Evolutionary conservation across 1,139 yeast species (phyloP), one percentile per base, ranked within the genome.

Genomic region (Taphrina sp.): DNA sequence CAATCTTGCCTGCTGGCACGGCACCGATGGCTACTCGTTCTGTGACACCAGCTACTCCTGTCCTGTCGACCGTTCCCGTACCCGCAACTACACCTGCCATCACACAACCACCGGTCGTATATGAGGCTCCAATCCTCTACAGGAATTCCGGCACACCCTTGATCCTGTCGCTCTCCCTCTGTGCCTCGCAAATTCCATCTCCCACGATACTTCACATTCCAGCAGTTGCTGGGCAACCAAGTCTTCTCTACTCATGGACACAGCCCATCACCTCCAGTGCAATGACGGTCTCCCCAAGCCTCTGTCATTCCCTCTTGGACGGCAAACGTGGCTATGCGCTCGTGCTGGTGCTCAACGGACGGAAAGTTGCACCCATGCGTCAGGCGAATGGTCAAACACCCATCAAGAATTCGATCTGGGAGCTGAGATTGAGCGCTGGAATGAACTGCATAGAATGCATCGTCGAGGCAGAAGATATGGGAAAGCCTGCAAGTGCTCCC

Each of bases 361-460:
- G 47, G 8, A 43, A 43, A 14, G 38, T 31, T 3, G 17, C 47
- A 12, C 38, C 47, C 16, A 23, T 38, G 29, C 24, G 47, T 5
- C 47, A 43, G 38, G 36, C 47, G 8, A 31, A 8, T 20, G 47
- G 47, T 3, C 16, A 16, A 7, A 31, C 47, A 8, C 23, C 31
- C 7, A 10, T 43, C 34, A 43, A 43, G 29, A 43, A 43, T 16
- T 31, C 47, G 17, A 39, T 38, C 8, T 49, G 37, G 37, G 54
- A 49, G 16, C 28, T 42, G n/a, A 33, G 41, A 24, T 35, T 49
- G 19, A 49, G 54, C 23, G 12, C 54, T 8, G 54, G 54, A 14
- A 33, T 38, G 34, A 49, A 49, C 20, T 49, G 54, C 33, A 49
- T 49, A 5, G 54, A 49, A 23, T 49, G 54, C 24, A 39, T 49